phyloP scores from a whole-genome alignment of 345 rosid species.

The Geranium brycei region DNA sequence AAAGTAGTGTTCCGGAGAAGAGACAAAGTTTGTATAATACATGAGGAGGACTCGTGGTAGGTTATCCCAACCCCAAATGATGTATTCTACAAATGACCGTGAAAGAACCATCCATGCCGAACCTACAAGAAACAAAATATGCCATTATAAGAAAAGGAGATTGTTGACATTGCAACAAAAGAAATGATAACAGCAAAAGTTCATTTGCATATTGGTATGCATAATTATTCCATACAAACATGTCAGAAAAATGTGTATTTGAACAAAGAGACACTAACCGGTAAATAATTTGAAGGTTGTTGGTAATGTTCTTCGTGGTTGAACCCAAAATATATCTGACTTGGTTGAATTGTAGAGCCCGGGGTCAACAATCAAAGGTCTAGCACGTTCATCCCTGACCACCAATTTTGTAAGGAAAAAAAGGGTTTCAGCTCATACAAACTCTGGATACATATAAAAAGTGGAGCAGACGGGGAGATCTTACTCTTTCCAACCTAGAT shows the following conservation, averaged over 20 bases:
- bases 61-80: constrained; percentile 97
- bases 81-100: constrained; percentile 71
- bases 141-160: too few relatives aligned
- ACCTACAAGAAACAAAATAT: constrained; percentile 29
- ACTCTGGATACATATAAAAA: neutral
- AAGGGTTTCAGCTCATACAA: too few relatives aligned
- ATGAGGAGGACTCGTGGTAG: constrained; percentile 83
- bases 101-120: constrained; percentile 98
- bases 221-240: too few relatives aligned
- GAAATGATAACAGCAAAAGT: too few relatives aligned
- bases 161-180: too few relatives aligned
- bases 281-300: constrained; percentile 81
- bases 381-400: constrained; percentile 83
- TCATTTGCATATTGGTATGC: neutral
- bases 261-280: constrained; percentile 33
- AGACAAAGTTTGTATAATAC: constrained; percentile 89
- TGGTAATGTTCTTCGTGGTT: constrained; percentile 69
- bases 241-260: neutral
- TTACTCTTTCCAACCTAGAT: constrained; percentile 94
- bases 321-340: constrained; percentile 66
- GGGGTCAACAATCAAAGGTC: constrained; percentile 92
- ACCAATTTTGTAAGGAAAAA: constrained; percentile 7
- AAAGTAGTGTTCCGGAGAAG: constrained; percentile 90
- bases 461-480: constrained; percentile 16
- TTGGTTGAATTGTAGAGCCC: constrained; percentile 69